A percentile compares a stretch with the other conserved stretches of the same genome.
These are phyloP conservation scores for Dysphania ambrosioides DNA, from an alignment of 148 eudicot genomes.

Conservation along the genomic window DNA sequence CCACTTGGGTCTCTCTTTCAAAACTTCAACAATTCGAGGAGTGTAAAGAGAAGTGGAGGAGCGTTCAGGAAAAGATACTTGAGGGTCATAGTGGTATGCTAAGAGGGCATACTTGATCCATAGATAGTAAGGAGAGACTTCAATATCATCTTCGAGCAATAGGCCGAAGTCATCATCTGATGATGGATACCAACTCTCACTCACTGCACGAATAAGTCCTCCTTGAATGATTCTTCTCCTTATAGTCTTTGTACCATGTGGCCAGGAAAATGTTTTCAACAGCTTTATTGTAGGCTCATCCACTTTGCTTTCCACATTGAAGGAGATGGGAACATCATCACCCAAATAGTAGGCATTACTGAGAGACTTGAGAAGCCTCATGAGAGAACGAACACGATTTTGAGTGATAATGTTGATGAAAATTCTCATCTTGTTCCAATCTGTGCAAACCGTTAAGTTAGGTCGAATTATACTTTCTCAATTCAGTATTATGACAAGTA, in stretches of 20 bases:
- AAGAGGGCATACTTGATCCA: slow-evolving; percentile 89
- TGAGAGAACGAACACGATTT: slow-evolving; percentile 62
- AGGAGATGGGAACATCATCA: slow-evolving; percentile 70
- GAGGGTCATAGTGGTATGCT: slow-evolving; percentile 85
- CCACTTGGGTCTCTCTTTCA: slow-evolving; percentile 92
- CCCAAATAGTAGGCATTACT: slow-evolving; percentile 70
- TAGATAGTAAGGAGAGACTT: slow-evolving; percentile 86
- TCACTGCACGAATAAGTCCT: slow-evolving; percentile 88
- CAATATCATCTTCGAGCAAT: slow-evolving; percentile 84
- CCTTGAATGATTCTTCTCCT: slow-evolving; percentile 91
- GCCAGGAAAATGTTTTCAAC: slow-evolving; percentile 64
- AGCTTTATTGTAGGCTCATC: slow-evolving; percentile 65
- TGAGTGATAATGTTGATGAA: slow-evolving; percentile 81
- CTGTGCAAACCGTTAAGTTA: slow-evolving; percentile 33
- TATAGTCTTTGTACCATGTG: slow-evolving; percentile 71
- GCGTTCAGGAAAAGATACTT: slow-evolving; percentile 80
- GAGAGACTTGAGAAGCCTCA: slow-evolving; percentile 75
- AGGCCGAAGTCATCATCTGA: slow-evolving; percentile 85
- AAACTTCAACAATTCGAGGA: slow-evolving; percentile 84
- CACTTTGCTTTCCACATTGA: slow-evolving; percentile 89
- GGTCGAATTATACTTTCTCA: neutral
- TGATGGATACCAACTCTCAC: slow-evolving; percentile 95
- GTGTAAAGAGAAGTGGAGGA: slow-evolving; percentile 89
- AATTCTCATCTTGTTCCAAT: slow-evolving; percentile 82
- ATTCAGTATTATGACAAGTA: neutral